Conservation (phyloP, 371 early-diverging fungal genomes). For the Conidiobolus incongruus region DNA sequence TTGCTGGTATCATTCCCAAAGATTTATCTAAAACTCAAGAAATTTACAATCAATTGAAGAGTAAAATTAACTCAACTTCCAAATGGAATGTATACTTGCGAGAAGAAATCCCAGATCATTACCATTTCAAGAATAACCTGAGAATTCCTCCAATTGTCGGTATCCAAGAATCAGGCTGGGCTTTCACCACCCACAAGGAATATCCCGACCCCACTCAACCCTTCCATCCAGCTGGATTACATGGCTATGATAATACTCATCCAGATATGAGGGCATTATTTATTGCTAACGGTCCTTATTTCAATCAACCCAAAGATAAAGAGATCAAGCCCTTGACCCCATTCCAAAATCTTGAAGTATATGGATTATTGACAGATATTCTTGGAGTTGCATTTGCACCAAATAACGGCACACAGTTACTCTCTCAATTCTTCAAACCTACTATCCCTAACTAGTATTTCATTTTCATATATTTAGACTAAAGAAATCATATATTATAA, state of each 20-base stretch:
- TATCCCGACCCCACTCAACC: constrained; percentile 8
- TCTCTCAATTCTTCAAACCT: too few species aligned
- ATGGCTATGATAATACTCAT: constrained; percentile 66
- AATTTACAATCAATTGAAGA: constrained; percentile 14
- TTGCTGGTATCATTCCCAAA: constrained; percentile 20
- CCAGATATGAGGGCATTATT: constrained; percentile 75
- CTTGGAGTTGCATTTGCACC: not conserved
- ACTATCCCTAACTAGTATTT: too few species aligned
- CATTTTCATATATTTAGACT: too few species aligned
- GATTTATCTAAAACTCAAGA: constrained; percentile 7
- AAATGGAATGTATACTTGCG: constrained; percentile 36
- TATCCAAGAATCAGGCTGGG: constrained; percentile 30
- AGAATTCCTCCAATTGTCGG: constrained; percentile 54
- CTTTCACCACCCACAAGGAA: constrained; percentile 17
- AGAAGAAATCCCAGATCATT: constrained; percentile 35
- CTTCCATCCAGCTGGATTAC: constrained; percentile 29
- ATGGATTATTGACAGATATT: not conserved
- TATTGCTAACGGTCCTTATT: constrained; percentile 47
- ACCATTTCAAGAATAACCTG: constrained; percentile 24
- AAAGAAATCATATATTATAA: too few species aligned
- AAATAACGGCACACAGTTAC: not conserved
- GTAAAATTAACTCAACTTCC: constrained; percentile 11
- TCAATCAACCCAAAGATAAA: not conserved
- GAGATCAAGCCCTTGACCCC: not conserved
- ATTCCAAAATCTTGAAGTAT: constrained; percentile 6